A percentile compares a stretch with the other conserved stretches of the same genome.
Conservation (phyloP, 2,329 filamentous ascomycete species). For the Pezicula radicicola region DNA sequence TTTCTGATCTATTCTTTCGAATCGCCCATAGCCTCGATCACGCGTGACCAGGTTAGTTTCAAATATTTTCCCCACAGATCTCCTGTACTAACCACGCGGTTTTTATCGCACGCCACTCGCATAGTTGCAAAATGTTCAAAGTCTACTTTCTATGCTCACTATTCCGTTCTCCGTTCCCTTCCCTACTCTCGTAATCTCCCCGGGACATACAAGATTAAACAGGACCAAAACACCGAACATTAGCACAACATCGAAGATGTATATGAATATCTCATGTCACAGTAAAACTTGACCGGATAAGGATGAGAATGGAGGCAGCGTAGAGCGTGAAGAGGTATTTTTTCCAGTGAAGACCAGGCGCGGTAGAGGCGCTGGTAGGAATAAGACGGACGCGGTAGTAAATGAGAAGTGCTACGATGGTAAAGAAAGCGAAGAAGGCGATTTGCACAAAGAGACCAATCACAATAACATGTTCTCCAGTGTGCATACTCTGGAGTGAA, state of each 20-base stretch:
- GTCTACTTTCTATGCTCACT: too few species aligned
- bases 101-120: too few species aligned
- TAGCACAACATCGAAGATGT: slow-evolving; percentile 41
- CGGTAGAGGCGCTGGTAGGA: slow-evolving; percentile 5
- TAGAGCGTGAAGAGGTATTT: slow-evolving; percentile 37
- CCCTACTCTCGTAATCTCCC: slow-evolving; percentile 5
- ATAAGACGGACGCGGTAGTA: not conserved
- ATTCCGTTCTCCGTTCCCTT: too few species aligned
- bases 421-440: slow-evolving; percentile 45
- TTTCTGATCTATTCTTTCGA: too few species aligned
- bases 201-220: slow-evolving; percentile 30
- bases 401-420: slow-evolving; percentile 20
- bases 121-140: too few species aligned
- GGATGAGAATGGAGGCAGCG: slow-evolving; percentile 36
- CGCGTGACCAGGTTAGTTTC: too few species aligned
- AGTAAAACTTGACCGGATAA: slow-evolving; percentile 44
- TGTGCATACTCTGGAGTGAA: slow-evolving; percentile 25
- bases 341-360: slow-evolving; percentile 3
- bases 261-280: slow-evolving; percentile 40
- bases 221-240: slow-evolving; percentile 34
- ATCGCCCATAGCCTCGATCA: too few species aligned
- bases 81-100: too few species aligned
- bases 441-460: slow-evolving; percentile 47
- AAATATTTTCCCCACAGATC: too few species aligned
- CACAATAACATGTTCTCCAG: slow-evolving; percentile 38